Evolutionary conservation across 371 early-diverging fungal species (phyloP).

Genomic region (Rhizopus microsporus): DNA sequence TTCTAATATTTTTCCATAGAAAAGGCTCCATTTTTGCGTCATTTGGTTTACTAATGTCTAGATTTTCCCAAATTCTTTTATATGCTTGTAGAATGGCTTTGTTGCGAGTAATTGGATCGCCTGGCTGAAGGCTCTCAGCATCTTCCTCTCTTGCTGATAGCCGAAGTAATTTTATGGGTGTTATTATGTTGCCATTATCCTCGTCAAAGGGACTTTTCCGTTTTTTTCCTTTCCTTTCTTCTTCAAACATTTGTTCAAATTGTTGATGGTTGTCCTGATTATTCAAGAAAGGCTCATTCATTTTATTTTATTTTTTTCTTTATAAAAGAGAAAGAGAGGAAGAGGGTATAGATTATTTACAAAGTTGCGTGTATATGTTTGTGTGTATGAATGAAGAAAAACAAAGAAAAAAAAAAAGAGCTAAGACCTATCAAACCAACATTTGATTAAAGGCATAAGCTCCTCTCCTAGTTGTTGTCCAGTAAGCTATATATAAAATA

Average conservation of each 20-base stretch:
- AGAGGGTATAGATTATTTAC: not conserved
- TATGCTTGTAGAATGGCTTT: slow-evolving; percentile 10
- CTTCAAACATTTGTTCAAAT: not conserved
- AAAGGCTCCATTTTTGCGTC: slow-evolving; percentile 23
- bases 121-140: not conserved
- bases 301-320: not conserved
- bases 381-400: not conserved
- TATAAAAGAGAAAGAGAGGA: not conserved
- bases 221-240: not conserved
- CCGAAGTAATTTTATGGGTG: not conserved
- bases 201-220: not conserved
- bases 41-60: slow-evolving; percentile 10
- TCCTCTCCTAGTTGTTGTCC: slow-evolving; percentile 21
- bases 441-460: slow-evolving; percentile 15
- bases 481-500: slow-evolving; percentile 3
- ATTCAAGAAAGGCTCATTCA: not conserved
- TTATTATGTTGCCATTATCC: not conserved
- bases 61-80: slow-evolving; percentile 21
- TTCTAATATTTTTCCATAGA: slow-evolving; percentile 24
- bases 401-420: not conserved
- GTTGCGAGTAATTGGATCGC: not conserved
- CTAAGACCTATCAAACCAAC: slow-evolving; percentile 15
- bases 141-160: not conserved
- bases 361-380: not conserved
- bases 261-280: not conserved